Base-by-base conservation (phyloP, 2,329 filamentous ascomycete species). In the Calonectria multiphialidica region DNA sequence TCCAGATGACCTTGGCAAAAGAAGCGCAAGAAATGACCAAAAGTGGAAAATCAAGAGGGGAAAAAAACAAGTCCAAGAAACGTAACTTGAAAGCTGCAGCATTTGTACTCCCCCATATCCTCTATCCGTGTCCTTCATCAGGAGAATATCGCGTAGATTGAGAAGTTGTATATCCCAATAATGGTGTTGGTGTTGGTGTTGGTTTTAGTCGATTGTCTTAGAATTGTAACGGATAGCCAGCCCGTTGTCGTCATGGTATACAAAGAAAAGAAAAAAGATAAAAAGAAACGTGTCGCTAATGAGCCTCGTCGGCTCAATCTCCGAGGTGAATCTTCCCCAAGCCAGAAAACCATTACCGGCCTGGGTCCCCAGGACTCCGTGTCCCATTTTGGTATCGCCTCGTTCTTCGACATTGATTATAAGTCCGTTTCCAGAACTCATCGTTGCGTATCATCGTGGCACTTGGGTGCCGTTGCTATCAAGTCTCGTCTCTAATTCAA, bases 111-210 rank as follows among this genome's bases (percentile, higher is more conserved):
- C 76, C 76, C 76, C 75, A 53, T 78, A 68, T 72, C 78, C 76
- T 79, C 76, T 79, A 79, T 78, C 75, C 75, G 49, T 76, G 72
- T 71, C 72, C 62, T 76, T 79, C 76, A 63, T 78, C 70, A 77
- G 74, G 72, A 68, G 71, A 77, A 66, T 71, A 59, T 79, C 63
- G 72, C 73, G 61, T 72, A 72, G 66, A 70, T 69, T 61, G 72
- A 76, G 65, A 62, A 66, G 66, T 65, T 72, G 72, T 68, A 64
- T 74, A 62, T 78, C 76, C 71, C 71, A 78, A 76, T 71, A 72
- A 71, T 70, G 68, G 70, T 61, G 40, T 47, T 42, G 61, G 66
- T 73, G 28, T 57, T 68, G 30, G 37, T 61, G 40, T 47, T 42
- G 61, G 66, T 72, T 25, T 57, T 68, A 21, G 37, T 42, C 44